These are phyloP conservation scores for Chaetomium tenue DNA, from an alignment of 495 filamentous ascomycete species.

Conservation along the genomic window DNA sequence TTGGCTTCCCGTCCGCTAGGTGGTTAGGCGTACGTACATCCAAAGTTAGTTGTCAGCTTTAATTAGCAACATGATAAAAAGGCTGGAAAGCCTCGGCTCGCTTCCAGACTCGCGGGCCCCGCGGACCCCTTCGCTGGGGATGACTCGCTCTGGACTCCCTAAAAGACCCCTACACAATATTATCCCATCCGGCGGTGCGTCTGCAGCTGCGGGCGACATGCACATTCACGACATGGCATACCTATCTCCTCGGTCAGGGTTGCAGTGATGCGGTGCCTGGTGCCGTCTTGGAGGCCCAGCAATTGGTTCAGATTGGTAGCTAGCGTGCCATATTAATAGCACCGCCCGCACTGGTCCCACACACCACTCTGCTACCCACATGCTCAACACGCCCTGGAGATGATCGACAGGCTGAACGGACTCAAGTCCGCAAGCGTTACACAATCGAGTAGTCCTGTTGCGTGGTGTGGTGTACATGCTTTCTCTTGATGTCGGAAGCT, in stretches of 20 bases:
- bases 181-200: background rate
- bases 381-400: background rate
- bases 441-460: no score
- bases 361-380: background rate
- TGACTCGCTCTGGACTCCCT: background rate
- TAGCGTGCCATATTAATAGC: slow-evolving; percentile 24
- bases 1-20: no score
- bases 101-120: background rate
- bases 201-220: slow-evolving; percentile 13
- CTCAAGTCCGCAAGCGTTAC: background rate
- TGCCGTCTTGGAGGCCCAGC: background rate
- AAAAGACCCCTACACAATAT: background rate
- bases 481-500: no score
- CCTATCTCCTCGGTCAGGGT: slow-evolving; percentile 1
- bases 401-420: slow-evolving; percentile 10
- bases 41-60: background rate
- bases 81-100: background rate
- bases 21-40: no score
- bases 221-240: background rate
- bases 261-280: slow-evolving; percentile 16
- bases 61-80: slow-evolving; percentile 7
- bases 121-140: background rate
- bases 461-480: no score
- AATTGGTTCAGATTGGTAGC: slow-evolving; percentile 7
- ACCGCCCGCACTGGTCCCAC: slow-evolving; percentile 14